A percentile compares a stretch with the other conserved stretches of the same genome.
phyloP scores from a whole-genome alignment of 352 stramenopile genomes.

The Phytophthora meadii region DNA sequence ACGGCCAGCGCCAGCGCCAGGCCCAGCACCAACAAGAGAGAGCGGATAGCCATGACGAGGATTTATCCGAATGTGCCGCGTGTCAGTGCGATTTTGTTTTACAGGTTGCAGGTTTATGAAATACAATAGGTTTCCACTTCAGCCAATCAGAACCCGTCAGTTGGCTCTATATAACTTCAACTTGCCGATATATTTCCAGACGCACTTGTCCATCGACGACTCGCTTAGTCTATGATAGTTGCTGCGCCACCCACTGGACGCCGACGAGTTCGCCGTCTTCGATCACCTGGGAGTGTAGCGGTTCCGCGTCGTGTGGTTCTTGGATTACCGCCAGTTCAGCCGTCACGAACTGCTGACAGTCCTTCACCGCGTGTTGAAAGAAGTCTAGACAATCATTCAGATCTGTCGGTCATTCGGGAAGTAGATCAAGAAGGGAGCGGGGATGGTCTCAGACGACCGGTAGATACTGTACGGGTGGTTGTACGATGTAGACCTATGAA shows the following conservation, averaged over 20 bases:
- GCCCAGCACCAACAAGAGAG: slow-evolving; percentile 20
- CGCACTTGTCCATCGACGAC: neutral
- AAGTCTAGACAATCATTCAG: slow-evolving; percentile 12
- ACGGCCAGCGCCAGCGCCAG: slow-evolving; percentile 32
- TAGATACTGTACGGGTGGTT: slow-evolving; percentile 61
- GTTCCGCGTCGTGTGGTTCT: slow-evolving; percentile 7
- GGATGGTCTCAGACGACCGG: neutral
- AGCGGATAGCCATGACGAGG: slow-evolving; percentile 30
- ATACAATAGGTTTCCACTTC: slow-evolving; percentile 12
- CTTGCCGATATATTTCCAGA: slow-evolving; percentile 1
- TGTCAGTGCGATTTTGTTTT: slow-evolving; percentile 17
- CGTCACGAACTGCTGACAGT: slow-evolving; percentile 7
- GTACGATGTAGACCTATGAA: slow-evolving; percentile 76
- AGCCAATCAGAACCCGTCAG: too few relatives aligned
- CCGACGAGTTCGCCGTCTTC: slow-evolving; percentile 23
- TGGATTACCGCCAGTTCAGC: slow-evolving; percentile 12
- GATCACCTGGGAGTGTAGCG: slow-evolving; percentile 13
- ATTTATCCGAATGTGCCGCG: slow-evolving; percentile 30
- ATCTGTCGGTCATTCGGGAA: slow-evolving; percentile 14
- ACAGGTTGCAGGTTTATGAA: neutral
- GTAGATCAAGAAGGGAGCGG: neutral
- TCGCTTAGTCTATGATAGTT: slow-evolving; percentile 19
- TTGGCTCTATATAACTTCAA: neutral
- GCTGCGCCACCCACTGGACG: slow-evolving; percentile 12
- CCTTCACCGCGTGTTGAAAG: slow-evolving; percentile 1